These are phyloP conservation scores for Saturnispora silvae DNA, from an alignment of 805 yeast genomes.

Conservation along the genomic window DNA sequence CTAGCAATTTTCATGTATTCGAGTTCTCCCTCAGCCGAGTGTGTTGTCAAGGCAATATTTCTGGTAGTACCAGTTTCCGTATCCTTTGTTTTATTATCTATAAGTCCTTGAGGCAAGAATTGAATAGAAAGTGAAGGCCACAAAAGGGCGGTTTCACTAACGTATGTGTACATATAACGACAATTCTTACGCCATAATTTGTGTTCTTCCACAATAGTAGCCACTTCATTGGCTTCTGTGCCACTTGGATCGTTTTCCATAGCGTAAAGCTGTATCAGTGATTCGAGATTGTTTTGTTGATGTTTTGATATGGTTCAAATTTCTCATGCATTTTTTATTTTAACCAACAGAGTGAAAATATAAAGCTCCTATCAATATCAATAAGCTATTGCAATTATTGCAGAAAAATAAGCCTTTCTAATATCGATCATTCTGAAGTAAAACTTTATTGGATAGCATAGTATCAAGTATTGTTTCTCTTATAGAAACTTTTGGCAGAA, in stretches of 20 bases:
- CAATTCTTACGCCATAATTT: constrained; percentile 75
- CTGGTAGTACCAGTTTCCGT: constrained; percentile 28
- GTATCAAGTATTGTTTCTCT: no score
- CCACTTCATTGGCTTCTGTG: constrained; percentile 5
- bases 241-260: neutral
- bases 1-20: constrained; percentile 51
- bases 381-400: no score
- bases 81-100: constrained; percentile 18
- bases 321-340: no score
- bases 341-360: no score
- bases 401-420: no score
- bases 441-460: no score
- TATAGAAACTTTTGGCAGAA: no score
- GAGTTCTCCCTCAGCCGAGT: constrained; percentile 49
- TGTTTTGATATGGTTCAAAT: no score
- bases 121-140: constrained; percentile 80
- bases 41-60: constrained; percentile 57
- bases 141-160: constrained; percentile 64
- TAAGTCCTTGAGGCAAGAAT: constrained; percentile 49
- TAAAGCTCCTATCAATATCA: no score
- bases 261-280: no score
- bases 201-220: constrained; percentile 52
- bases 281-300: no score
- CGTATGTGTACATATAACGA: constrained; percentile 73
- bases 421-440: no score